Conservation (phyloP, 1,139 yeast species). For the Keqinozyma sinolaborantium region DNA sequence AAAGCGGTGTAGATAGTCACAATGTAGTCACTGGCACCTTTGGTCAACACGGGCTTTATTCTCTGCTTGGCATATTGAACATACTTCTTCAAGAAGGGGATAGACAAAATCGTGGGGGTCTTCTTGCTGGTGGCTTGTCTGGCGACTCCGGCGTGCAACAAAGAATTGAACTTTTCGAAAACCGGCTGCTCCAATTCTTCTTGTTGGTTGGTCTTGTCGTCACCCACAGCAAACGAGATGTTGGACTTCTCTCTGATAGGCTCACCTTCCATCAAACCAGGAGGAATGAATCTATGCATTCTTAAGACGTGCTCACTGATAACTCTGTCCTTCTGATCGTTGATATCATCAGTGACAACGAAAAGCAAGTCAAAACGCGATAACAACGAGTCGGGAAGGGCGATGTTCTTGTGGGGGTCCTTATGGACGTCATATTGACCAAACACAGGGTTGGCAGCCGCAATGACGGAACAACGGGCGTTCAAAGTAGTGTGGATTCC, state of each 20-base stretch:
- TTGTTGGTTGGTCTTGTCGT: conserved; percentile 46
- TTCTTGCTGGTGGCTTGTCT: conserved; percentile 28
- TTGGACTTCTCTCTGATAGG: conserved; percentile 80
- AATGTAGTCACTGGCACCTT: conserved; percentile 77
- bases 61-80: conserved; percentile 93
- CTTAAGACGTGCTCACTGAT: conserved; percentile 93
- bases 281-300: conserved; percentile 88
- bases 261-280: conserved; percentile 90
- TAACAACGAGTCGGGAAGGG: conserved; percentile 90
- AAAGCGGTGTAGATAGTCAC: conserved; percentile 76
- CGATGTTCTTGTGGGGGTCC: conserved; percentile 96
- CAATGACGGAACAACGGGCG: conserved; percentile 95
- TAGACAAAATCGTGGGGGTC: conserved; percentile 65
- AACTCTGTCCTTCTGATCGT: conserved; percentile 77
- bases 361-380: conserved; percentile 96
- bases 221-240: conserved; percentile 79
- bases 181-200: conserved; percentile 56
- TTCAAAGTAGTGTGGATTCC: conserved; percentile 96
- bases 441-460: conserved; percentile 97
- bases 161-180: conserved; percentile 78
- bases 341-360: conserved; percentile 94
- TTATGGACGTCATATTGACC: conserved; percentile 96
- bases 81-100: conserved; percentile 86
- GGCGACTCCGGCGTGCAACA: conserved; percentile 78
- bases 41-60: conserved; percentile 75